Evolutionary conservation across 805 yeast genomes (phyloP).

Genomic region (Monosporozyma yasuniensis): DNA sequence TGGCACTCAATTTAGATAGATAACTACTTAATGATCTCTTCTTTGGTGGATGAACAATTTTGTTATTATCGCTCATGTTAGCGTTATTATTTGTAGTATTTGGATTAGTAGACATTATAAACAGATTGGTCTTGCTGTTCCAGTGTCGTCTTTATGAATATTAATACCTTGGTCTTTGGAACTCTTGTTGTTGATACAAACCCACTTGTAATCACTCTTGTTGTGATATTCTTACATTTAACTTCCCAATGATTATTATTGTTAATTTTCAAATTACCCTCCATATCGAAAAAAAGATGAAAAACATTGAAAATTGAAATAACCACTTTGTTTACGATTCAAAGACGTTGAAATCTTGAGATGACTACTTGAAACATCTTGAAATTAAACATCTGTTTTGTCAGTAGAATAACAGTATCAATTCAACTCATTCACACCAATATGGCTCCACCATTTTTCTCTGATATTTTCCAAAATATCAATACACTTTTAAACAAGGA

Average conservation of each 20-base stretch:
- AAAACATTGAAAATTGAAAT: too few relatives aligned
- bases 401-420: neutral
- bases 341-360: neutral
- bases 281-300: neutral
- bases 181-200: too few relatives aligned
- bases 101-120: neutral
- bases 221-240: too few relatives aligned
- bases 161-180: too few relatives aligned
- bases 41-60: slow-evolving; percentile 7
- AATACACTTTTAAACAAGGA: slow-evolving; percentile 85
- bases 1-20: slow-evolving; percentile 22
- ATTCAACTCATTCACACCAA: neutral
- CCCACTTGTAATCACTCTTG: neutral
- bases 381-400: neutral
- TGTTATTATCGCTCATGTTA: neutral
- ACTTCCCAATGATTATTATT: too few relatives aligned
- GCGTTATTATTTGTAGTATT: neutral
- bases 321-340: neutral
- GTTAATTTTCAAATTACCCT: neutral
- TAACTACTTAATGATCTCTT: slow-evolving; percentile 28
- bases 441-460: slow-evolving; percentile 83
- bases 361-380: neutral
- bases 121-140: neutral
- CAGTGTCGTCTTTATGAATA: neutral
- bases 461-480: slow-evolving; percentile 87